These are phyloP conservation scores for Xylaria grammica DNA, from an alignment of 495 filamentous ascomycete genomes.

Conservation along the genomic window DNA sequence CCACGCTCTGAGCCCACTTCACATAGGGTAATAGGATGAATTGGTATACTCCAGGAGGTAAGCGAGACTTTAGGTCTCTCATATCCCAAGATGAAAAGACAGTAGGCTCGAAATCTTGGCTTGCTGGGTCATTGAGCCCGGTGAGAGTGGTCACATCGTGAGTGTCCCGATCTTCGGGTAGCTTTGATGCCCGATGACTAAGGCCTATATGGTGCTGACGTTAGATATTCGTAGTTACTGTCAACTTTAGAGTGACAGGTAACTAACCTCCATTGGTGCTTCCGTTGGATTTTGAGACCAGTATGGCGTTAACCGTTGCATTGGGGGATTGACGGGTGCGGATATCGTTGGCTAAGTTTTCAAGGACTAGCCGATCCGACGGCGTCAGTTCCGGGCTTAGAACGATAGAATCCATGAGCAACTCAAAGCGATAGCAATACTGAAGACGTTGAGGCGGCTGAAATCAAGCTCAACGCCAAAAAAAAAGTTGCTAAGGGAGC, in stretches of 20 bases:
- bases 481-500: background rate
- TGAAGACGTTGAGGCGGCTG: background rate
- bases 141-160: conserved; percentile 48
- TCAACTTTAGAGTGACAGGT: background rate
- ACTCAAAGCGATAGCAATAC: background rate
- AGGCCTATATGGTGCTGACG: conserved; percentile 16
- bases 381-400: conserved; percentile 55
- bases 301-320: conserved; percentile 2
- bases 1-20: conserved; percentile 56
- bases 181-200: conserved; percentile 8
- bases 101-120: conserved; percentile 42
- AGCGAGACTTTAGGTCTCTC: conserved; percentile 31
- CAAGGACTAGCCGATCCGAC: conserved; percentile 56
- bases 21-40: conserved; percentile 63
- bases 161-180: conserved; percentile 26
- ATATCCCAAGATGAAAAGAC: conserved; percentile 47
- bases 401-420: conserved; percentile 32
- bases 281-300: conserved; percentile 3
- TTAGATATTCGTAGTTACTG: background rate
- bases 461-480: conserved; percentile 13
- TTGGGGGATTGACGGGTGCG: conserved; percentile 12
- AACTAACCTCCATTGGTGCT: conserved; percentile 18
- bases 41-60: conserved; percentile 43
- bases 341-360: conserved; percentile 50
- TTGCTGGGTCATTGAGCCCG: conserved; percentile 57